Evolutionary conservation across 495 filamentous ascomycete species (phyloP).

Genomic region (Evansstolkia leycettana): DNA sequence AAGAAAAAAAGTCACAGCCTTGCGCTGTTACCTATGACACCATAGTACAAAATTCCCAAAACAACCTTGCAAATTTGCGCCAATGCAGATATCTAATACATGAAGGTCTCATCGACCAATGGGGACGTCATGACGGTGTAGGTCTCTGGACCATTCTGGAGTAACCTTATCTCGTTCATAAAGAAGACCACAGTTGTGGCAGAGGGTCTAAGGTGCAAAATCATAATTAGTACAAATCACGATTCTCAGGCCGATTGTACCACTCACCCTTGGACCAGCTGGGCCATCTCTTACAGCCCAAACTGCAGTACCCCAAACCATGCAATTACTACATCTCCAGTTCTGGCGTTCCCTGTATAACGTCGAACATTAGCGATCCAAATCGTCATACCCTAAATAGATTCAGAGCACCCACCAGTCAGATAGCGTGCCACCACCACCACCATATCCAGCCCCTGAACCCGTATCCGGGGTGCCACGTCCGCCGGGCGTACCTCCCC

Average conservation of each 20-base stretch:
- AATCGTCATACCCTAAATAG: background rate
- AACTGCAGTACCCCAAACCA: constrained; percentile 74
- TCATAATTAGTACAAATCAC: background rate
- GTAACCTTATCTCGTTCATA: constrained; percentile 79
- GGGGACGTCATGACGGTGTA: constrained; percentile 51
- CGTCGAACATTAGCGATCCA: constrained; percentile 3
- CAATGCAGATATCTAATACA: too few species aligned
- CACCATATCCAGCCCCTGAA: constrained; percentile 48
- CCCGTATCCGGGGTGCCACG: constrained; percentile 66
- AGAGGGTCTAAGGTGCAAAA: constrained; percentile 57
- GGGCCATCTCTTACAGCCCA: constrained; percentile 95
- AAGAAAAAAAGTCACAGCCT: too few species aligned
- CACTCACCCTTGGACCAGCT: constrained; percentile 63
- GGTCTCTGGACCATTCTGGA: constrained; percentile 70
- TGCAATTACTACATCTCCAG: constrained; percentile 89
- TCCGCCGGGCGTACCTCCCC: constrained; percentile 56
- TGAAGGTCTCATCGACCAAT: constrained; percentile 18
- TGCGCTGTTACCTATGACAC: too few species aligned
- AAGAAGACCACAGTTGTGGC: constrained; percentile 83
- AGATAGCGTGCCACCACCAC: constrained; percentile 56
- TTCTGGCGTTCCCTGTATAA: constrained; percentile 54
- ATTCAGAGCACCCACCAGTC: constrained; percentile 41
- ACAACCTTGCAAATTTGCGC: too few species aligned
- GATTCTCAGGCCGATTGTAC: constrained; percentile 1
- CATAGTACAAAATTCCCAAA: too few species aligned